These are phyloP conservation scores for Leishmania arabica DNA, from an alignment of 208 protist species.

Conservation along the genomic window DNA sequence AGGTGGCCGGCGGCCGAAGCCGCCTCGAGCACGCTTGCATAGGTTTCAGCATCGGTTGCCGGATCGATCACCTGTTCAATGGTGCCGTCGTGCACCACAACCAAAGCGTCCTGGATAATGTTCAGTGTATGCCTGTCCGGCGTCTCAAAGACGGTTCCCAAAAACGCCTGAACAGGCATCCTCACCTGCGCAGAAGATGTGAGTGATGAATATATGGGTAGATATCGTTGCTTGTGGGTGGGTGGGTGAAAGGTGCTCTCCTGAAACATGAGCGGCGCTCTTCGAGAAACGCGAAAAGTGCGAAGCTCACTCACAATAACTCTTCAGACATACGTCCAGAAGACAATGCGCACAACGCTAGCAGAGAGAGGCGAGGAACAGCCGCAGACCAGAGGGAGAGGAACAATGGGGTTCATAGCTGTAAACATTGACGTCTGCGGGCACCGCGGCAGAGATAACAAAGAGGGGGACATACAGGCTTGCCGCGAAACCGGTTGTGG, in stretches of 20 bases:
- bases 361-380: background rate
- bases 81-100: constrained; percentile 46
- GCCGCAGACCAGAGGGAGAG: background rate
- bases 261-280: background rate
- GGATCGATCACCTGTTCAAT: constrained; percentile 56
- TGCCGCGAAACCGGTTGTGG: background rate
- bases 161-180: constrained; percentile 19
- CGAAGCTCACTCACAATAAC: background rate
- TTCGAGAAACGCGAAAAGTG: background rate
- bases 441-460: background rate
- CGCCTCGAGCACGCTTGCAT: constrained; percentile 24
- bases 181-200: background rate
- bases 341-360: background rate
- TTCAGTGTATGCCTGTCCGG: constrained; percentile 41
- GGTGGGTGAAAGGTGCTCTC: background rate
- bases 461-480: background rate
- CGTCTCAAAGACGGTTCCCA: constrained; percentile 63
- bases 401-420: background rate
- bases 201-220: background rate
- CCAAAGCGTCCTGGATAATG: constrained; percentile 47
- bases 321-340: background rate
- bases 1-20: constrained; percentile 35
- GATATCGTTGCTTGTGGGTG: background rate
- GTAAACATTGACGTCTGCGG: background rate
- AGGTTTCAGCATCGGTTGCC: constrained; percentile 20